Evolutionary conservation across 2,329 filamentous ascomycete genomes (phyloP), one percentile per base, ranked within the genome.

Genomic region (Penicillium sumatraense): DNA sequence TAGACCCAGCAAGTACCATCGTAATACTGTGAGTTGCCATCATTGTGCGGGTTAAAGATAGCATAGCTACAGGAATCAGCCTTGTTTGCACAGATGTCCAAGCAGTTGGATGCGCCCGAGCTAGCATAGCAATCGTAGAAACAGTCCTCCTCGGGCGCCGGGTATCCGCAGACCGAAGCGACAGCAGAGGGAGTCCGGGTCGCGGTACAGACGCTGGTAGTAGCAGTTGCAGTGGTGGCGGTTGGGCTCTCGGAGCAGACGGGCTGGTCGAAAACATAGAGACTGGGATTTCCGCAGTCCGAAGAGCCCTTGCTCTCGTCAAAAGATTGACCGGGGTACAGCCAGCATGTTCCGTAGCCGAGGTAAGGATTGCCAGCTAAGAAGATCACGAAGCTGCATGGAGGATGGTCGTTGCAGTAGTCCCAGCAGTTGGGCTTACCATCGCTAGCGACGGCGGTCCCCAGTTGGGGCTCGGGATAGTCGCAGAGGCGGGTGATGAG

Each of bases 311-410:
- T 47, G 58, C 55, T 66, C 47, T 55, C 40, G 56, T 70, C 58
- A 45, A 58, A 71, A 18, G 26, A 54, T 58, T 66, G 56, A 27
- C 66, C 68, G 2, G 68, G 68, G 56, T 70, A 71, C 20, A 68
- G 31, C 67, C 64, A 70, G 60, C 69, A 70, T 2, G 58, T 67
- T 49, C 69, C 69, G 35, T 44, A 58, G 59, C 65, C 69, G 2
- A 49, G 51, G 52, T 58, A 35, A 45, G 69, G 68, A 56, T 71
- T 70, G 33, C 62, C 67, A 36, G 63, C 54, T 50, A 16, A 5
- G 56, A 70, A 72, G 57, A 71, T 66, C 50, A 64, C 60, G 56
- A 71, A 72, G 60, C 54, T 57, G 60, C 69, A 72, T 21, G 69
- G 69, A 53, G 57, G 61, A 56, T 71, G 40, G 36, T 54, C 57